Evolutionary conservation across 225 moss, liverwort and hornwort species (phyloP).

Genomic region (Physcomitrium patens): DNA sequence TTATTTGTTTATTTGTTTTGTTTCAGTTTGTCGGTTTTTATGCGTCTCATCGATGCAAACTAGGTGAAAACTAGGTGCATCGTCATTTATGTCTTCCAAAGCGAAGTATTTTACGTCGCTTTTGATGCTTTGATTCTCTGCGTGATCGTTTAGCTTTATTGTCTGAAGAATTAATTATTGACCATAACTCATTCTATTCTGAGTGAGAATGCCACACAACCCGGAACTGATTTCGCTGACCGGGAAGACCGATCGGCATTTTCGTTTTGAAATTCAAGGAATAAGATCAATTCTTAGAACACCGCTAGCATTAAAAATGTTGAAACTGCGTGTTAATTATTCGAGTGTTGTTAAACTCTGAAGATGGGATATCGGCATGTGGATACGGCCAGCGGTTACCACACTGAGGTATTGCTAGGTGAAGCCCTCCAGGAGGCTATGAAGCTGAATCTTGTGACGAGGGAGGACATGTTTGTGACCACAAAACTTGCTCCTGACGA

Average conservation of each 20-base stretch:
- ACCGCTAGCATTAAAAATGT: too few species aligned
- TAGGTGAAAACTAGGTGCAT: neutral
- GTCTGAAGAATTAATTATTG: too few species aligned
- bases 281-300: too few species aligned
- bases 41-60: neutral
- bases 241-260: too few species aligned
- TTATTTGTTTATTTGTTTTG: too few species aligned
- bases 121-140: too few species aligned
- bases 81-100: neutral
- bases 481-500: slow-evolving; percentile 58
- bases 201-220: too few species aligned
- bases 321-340: too few species aligned
- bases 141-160: too few species aligned
- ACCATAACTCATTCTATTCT: too few species aligned
- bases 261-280: too few species aligned
- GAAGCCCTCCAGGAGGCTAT: slow-evolving; percentile 68
- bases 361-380: slow-evolving; percentile 91
- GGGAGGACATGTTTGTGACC: slow-evolving; percentile 89
- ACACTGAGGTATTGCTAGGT: slow-evolving; percentile 63
- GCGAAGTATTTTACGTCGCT: neutral
- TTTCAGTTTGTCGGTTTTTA: neutral
- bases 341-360: slow-evolving; percentile 7
- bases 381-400: slow-evolving; percentile 71
- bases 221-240: too few species aligned
- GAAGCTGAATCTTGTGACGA: slow-evolving; percentile 59